phyloP scores from a whole-genome alignment of 1,139 yeast species.

The Nadsonia starkeyi-henricii region DNA sequence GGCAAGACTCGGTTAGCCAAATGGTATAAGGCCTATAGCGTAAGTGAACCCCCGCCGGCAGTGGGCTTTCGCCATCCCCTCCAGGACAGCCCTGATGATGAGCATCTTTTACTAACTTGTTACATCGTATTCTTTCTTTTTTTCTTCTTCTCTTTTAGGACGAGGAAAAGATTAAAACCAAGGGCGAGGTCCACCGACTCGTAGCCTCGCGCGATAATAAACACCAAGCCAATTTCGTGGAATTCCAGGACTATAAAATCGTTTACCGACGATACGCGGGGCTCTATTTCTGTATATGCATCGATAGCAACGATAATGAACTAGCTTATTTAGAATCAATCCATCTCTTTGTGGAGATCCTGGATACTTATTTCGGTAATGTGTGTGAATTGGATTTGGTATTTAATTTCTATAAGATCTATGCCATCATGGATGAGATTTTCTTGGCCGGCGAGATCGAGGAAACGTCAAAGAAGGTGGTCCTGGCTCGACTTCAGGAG shows the following conservation, averaged over 20 bases:
- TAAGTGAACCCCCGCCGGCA: slow-evolving; percentile 11
- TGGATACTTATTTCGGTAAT: slow-evolving; percentile 72
- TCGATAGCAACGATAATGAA: slow-evolving; percentile 66
- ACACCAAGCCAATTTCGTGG: slow-evolving; percentile 37
- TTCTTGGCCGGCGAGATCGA: slow-evolving; percentile 69
- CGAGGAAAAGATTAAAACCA: slow-evolving; percentile 36
- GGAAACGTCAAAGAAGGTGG: slow-evolving; percentile 72
- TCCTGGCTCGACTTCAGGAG: slow-evolving; percentile 42
- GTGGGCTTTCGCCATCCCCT: neutral
- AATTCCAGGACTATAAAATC: slow-evolving; percentile 51
- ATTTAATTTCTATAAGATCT: slow-evolving; percentile 87
- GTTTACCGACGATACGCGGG: slow-evolving; percentile 92
- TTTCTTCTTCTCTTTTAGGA: slow-evolving; percentile 32
- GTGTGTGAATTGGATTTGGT: slow-evolving; percentile 95
- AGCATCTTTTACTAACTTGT: too few species aligned
- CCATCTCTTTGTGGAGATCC: slow-evolving; percentile 77
- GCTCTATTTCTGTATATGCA: slow-evolving; percentile 66
- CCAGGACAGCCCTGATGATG: too few species aligned
- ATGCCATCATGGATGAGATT: slow-evolving; percentile 78
- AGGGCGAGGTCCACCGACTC: slow-evolving; percentile 64
- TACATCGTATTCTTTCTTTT: too few species aligned
- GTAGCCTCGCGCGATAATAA: slow-evolving; percentile 76
- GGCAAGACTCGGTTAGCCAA: slow-evolving; percentile 83
- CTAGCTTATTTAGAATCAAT: slow-evolving; percentile 69
- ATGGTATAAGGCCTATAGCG: slow-evolving; percentile 44